phyloP scores from a whole-genome alignment of 768 basidiomycete genomes.

The Jaapia argillacea region DNA sequence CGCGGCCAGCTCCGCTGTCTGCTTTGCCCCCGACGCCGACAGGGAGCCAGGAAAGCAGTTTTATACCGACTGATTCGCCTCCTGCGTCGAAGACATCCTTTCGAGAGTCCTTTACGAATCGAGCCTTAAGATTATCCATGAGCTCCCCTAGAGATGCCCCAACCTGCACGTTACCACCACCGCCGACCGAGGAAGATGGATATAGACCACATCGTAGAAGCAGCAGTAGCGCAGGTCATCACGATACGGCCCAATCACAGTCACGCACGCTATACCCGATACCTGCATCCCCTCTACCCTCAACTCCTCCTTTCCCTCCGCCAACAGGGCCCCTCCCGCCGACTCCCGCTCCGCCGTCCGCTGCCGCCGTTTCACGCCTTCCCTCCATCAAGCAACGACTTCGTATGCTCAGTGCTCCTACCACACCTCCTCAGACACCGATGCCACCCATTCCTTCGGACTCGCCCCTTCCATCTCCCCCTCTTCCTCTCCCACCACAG shows the following conservation, averaged over 20 bases:
- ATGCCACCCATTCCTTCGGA: conserved; percentile 21
- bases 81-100: conserved; percentile 24
- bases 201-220: background rate
- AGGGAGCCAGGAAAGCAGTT: conserved; percentile 18
- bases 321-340: conserved; percentile 1
- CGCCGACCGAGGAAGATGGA: conserved; percentile 49
- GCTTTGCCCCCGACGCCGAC: conserved; percentile 19
- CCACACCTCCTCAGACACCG: conserved; percentile 20
- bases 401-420: conserved; percentile 57
- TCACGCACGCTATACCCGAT: conserved; percentile 25
- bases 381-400: conserved; percentile 52
- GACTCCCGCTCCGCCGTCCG: conserved; percentile 7
- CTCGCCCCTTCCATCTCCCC: conserved; percentile 8
- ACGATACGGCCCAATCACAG: conserved; percentile 12
- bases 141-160: conserved; percentile 60
- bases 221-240: conserved; percentile 1
- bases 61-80: conserved; percentile 12
- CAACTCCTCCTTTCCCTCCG: conserved; percentile 13
- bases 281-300: conserved; percentile 35
- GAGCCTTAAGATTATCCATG: conserved; percentile 47
- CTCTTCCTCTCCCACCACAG: conserved; percentile 13
- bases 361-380: conserved; percentile 16
- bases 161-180: conserved; percentile 46
- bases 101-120: conserved; percentile 48
- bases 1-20: conserved; percentile 20